These are phyloP conservation scores for Citrus sinensis DNA, from an alignment of 345 rosid genomes.

Conservation along the genomic window DVS_A1.0 CM039168.1:2058501-2059000, in stretches of 20 bases:
- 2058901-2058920: background rate
- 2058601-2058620: background rate
- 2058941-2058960: background rate
- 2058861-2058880: background rate
- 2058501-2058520: background rate
- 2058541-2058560: background rate
- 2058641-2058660: slow-evolving; percentile 15
- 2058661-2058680: background rate
- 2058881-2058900: background rate
- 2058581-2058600: background rate
- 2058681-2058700: background rate
- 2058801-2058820: too few relatives aligned
- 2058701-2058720: background rate
- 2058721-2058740: too few relatives aligned
- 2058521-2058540: background rate
- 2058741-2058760: too few relatives aligned
- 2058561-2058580: background rate
- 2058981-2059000: too few relatives aligned
- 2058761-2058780: too few relatives aligned
- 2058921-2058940: background rate
- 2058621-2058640: slow-evolving; percentile 67
- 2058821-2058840: background rate
- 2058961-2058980: too few relatives aligned
- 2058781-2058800: too few relatives aligned
- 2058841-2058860: background rate